phyloP scores from a whole-genome alignment of 768 basidiomycete species.

The Auriscalpium orientale region DNA sequence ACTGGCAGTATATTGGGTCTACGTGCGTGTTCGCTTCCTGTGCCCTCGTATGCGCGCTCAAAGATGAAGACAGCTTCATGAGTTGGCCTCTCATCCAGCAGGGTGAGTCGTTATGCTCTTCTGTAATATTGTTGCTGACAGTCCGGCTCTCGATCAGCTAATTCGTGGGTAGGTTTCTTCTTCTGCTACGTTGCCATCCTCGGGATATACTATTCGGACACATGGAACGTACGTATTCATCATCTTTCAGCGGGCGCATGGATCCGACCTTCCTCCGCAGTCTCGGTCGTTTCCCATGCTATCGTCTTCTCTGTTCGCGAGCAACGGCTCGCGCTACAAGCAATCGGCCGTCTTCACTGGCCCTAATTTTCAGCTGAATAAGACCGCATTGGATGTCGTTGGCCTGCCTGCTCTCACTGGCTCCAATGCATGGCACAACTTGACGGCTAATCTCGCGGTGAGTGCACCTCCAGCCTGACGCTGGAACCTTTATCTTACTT shows the following conservation, averaged over 20 bases:
- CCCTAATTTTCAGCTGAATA: slow-evolving; percentile 40
- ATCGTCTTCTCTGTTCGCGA: slow-evolving; percentile 48
- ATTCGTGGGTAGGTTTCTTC: slow-evolving; percentile 47
- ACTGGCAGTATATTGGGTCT: slow-evolving; percentile 62
- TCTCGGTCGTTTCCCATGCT: slow-evolving; percentile 51
- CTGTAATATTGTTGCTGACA: no score
- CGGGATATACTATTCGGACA: slow-evolving; percentile 56
- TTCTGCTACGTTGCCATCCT: slow-evolving; percentile 47
- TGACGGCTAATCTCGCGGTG: slow-evolving; percentile 42
- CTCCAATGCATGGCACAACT: slow-evolving; percentile 45
- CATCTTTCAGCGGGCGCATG: slow-evolving; percentile 17
- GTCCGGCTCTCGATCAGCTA: slow-evolving; percentile 27
- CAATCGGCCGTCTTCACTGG: slow-evolving; percentile 46
- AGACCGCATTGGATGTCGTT: slow-evolving; percentile 43
- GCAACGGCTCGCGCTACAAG: slow-evolving; percentile 47
- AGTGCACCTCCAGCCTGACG: slow-evolving; percentile 4
- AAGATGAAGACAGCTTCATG: slow-evolving; percentile 28
- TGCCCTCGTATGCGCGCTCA: not conserved
- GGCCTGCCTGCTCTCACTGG: slow-evolving; percentile 35
- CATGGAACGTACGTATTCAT: slow-evolving; percentile 43
- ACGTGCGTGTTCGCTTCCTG: not conserved
- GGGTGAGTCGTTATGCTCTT: slow-evolving; percentile 24
- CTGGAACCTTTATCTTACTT: not conserved
- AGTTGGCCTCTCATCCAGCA: slow-evolving; percentile 49
- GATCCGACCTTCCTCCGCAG: slow-evolving; percentile 21